Evolutionary conservation across 148 eudicot species (phyloP).

Genomic region (Rhododendron vialii): DNA sequence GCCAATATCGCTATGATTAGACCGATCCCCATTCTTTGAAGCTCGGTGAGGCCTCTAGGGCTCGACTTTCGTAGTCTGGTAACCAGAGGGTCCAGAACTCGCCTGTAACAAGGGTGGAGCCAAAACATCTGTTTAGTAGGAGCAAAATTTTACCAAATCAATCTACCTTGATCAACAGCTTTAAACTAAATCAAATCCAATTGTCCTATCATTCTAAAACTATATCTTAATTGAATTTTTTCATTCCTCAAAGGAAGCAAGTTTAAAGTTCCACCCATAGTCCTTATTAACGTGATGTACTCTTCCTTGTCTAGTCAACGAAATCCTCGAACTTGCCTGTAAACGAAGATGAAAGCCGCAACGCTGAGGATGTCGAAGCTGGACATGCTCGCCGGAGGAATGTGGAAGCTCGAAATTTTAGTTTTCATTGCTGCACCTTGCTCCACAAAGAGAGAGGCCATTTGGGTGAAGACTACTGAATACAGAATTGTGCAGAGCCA

Average conservation of each 20-base stretch:
- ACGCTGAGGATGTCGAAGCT: constrained; percentile 65
- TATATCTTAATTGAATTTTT: neutral
- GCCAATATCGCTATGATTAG: constrained; percentile 50
- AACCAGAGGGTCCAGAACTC: constrained; percentile 43
- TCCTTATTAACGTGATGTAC: neutral
- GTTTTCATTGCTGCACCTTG: constrained; percentile 77
- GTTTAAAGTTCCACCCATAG: neutral
- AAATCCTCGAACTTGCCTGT: constrained; percentile 28
- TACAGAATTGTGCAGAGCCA: constrained; percentile 76
- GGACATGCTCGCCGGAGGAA: constrained; percentile 80
- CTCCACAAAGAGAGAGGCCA: constrained; percentile 70
- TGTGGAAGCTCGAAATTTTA: constrained; percentile 30
- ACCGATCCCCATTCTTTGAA: constrained; percentile 66
- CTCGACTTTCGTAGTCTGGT: constrained; percentile 21
- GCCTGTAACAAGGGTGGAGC: constrained; percentile 18
- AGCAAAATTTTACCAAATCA: neutral
- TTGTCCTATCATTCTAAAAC: neutral
- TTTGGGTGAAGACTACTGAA: constrained; percentile 78
- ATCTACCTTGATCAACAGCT: neutral
- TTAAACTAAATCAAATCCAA: neutral
- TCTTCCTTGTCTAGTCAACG: neutral
- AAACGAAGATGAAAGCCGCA: constrained; percentile 51
- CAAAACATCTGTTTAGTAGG: neutral
- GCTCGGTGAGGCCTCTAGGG: constrained; percentile 50
- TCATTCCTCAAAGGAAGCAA: neutral